Conservation (phyloP, 2,329 filamentous ascomycete genomes). For the Fusarium algeriense region DNA sequence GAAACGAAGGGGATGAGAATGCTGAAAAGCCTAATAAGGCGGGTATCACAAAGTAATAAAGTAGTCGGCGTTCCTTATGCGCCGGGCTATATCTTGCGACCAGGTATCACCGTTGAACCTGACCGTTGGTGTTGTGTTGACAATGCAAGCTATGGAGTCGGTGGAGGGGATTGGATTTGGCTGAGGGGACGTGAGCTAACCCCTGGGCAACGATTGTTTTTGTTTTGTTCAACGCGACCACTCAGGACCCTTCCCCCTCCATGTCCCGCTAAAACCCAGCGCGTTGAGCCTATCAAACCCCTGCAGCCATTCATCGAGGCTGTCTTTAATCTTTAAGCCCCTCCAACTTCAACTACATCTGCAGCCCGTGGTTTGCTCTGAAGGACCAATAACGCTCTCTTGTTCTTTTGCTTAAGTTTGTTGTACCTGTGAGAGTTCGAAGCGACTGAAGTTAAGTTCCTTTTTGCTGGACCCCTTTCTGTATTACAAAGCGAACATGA, state of each 20-base stretch:
- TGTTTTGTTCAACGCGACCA: slow-evolving; percentile 51
- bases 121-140: slow-evolving; percentile 34
- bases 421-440: not conserved
- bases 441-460: not conserved
- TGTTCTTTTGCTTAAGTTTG: slow-evolving; percentile 14
- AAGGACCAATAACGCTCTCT: slow-evolving; percentile 6
- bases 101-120: slow-evolving; percentile 30
- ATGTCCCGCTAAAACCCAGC: slow-evolving; percentile 44
- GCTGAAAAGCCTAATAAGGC: slow-evolving; percentile 18
- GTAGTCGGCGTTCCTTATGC: slow-evolving; percentile 2
- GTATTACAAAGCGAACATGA: slow-evolving; percentile 37
- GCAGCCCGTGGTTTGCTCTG: slow-evolving; percentile 14
- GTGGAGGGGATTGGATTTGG: slow-evolving; percentile 33
- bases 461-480: not conserved
- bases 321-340: slow-evolving; percentile 33
- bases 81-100: slow-evolving; percentile 16
- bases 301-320: slow-evolving; percentile 37
- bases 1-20: slow-evolving; percentile 22
- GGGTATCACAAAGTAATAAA: slow-evolving; percentile 29
- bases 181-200: slow-evolving; percentile 26
- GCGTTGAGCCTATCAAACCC: slow-evolving; percentile 37
- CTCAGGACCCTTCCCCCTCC: slow-evolving; percentile 41
- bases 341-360: slow-evolving; percentile 36
- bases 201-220: slow-evolving; percentile 50
- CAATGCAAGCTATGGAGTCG: slow-evolving; percentile 19